Evolutionary conservation across 345 rosid species (phyloP).

Genomic region (Citropsis articulata): DNA sequence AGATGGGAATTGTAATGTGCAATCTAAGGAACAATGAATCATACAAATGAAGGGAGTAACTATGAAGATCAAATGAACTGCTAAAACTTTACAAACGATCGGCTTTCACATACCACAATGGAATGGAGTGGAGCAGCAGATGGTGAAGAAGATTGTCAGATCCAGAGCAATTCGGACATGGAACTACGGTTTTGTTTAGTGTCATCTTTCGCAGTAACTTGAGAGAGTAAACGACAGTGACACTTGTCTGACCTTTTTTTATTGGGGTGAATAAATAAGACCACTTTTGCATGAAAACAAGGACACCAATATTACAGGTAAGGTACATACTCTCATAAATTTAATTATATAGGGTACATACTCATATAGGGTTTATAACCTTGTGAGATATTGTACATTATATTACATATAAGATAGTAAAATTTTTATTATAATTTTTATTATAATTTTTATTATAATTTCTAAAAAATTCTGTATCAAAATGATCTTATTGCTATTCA

Average conservation of each 20-base stretch:
- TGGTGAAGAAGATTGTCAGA: neutral
- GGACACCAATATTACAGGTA: too few relatives aligned
- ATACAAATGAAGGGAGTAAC: neutral
- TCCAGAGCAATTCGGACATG: neutral
- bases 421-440: too few relatives aligned
- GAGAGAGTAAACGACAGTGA: neutral
- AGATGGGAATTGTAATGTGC: neutral
- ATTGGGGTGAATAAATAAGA: neutral
- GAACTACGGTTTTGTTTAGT: neutral
- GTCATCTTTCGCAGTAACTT: neutral
- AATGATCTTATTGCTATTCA: too few relatives aligned
- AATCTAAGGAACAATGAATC: neutral
- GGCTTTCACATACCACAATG: neutral
- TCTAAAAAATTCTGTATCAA: too few relatives aligned
- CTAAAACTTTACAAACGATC: neutral
- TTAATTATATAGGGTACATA: too few relatives aligned
- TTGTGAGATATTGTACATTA: too few relatives aligned
- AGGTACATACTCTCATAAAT: too few relatives aligned
- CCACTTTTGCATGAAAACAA: neutral
- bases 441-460: too few relatives aligned
- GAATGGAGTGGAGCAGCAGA: too few relatives aligned
- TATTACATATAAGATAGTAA: too few relatives aligned
- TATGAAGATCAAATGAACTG: neutral
- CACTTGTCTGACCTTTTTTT: neutral
- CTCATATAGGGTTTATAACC: too few relatives aligned